Percentiles rank a stretch among this genome's conserved stretches.
Conservation (phyloP, 495 filamentous ascomycete species). For the Penicillium steckii region DNA sequence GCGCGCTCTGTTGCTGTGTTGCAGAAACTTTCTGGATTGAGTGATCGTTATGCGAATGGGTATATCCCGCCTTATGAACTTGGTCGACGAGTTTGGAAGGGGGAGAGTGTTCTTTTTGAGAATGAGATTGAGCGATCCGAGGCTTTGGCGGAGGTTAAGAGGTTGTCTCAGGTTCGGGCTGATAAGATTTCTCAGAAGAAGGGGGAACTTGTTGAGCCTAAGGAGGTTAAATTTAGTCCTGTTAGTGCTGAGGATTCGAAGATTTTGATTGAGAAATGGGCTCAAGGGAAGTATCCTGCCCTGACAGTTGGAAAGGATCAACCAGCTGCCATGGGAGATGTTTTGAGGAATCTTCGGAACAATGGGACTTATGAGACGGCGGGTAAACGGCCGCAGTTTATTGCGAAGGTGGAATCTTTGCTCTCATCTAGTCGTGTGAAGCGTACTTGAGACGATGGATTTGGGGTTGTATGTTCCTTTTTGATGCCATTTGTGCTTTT, state of each 20-base stretch:
- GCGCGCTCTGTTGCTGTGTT: slow-evolving; percentile 31
- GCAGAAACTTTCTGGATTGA: slow-evolving; percentile 36
- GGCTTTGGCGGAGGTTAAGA: slow-evolving; percentile 36
- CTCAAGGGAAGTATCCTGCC: slow-evolving; percentile 50
- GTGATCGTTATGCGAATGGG: slow-evolving; percentile 38
- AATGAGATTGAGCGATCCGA: slow-evolving; percentile 38
- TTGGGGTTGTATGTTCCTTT: slow-evolving; percentile 1
- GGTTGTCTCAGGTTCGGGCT: slow-evolving; percentile 34
- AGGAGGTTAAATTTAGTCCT: slow-evolving; percentile 32
- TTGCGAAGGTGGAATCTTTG: slow-evolving; percentile 45
- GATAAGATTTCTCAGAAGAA: slow-evolving; percentile 43
- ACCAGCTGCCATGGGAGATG: slow-evolving; percentile 31
- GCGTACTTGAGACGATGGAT: slow-evolving; percentile 18
- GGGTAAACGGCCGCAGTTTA: slow-evolving; percentile 40
- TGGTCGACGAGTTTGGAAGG: slow-evolving; percentile 38
- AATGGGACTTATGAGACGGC: slow-evolving; percentile 45
- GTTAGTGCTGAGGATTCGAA: slow-evolving; percentile 58
- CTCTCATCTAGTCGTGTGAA: slow-evolving; percentile 32
- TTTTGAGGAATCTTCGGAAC: slow-evolving; percentile 40
- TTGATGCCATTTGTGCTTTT: slow-evolving; percentile 1
- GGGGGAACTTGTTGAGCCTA: slow-evolving; percentile 40
- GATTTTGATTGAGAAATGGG: slow-evolving; percentile 69
- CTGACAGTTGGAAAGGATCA: slow-evolving; percentile 16
- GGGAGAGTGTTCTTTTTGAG: slow-evolving; percentile 42
- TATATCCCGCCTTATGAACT: slow-evolving; percentile 40